These are phyloP conservation scores for Coemansia sp. DNA, from an alignment of 192 early-diverging fungal species.

Conservation along the genomic window DNA sequence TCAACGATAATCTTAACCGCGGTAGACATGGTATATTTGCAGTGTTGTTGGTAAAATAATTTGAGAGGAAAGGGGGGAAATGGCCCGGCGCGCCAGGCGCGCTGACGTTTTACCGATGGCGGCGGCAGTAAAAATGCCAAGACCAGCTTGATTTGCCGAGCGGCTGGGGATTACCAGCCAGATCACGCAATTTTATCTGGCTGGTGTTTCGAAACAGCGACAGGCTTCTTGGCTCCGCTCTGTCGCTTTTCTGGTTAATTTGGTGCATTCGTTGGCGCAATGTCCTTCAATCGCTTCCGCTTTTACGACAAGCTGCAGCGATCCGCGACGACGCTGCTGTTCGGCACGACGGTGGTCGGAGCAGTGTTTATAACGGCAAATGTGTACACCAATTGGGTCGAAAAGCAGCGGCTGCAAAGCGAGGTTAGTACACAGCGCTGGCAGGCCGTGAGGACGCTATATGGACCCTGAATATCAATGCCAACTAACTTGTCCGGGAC, in stretches of 20 bases:
- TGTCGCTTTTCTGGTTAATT: too few relatives aligned
- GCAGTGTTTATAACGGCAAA: constrained; percentile 26
- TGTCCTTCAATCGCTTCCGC: constrained; percentile 47
- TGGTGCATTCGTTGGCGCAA: constrained; percentile 4
- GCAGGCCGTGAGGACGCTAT: background rate
- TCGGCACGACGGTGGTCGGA: constrained; percentile 31
- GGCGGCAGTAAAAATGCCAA: too few relatives aligned
- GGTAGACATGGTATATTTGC: background rate
- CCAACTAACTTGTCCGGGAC: too few relatives aligned
- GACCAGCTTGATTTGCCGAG: too few relatives aligned
- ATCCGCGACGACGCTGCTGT: constrained; percentile 18
- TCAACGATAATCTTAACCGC: constrained; percentile 23
- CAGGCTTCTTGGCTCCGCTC: too few relatives aligned
- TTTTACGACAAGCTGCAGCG: constrained; percentile 38
- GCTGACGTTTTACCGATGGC: too few relatives aligned
- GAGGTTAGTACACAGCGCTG: constrained; percentile 32
- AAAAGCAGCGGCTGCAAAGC: constrained; percentile 29
- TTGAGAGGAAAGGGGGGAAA: background rate
- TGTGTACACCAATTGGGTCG: constrained; percentile 47
- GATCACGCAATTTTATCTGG: too few relatives aligned
- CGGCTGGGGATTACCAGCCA: too few relatives aligned
- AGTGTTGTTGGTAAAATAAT: background rate
- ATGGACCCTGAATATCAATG: background rate
- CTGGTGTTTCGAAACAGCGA: too few relatives aligned
- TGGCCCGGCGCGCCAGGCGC: background rate